A percentile compares a stretch with the other conserved stretches of the same genome.
Conservation (phyloP, 2,329 filamentous ascomycete species). For the Corniculantispora saksenae region DNA sequence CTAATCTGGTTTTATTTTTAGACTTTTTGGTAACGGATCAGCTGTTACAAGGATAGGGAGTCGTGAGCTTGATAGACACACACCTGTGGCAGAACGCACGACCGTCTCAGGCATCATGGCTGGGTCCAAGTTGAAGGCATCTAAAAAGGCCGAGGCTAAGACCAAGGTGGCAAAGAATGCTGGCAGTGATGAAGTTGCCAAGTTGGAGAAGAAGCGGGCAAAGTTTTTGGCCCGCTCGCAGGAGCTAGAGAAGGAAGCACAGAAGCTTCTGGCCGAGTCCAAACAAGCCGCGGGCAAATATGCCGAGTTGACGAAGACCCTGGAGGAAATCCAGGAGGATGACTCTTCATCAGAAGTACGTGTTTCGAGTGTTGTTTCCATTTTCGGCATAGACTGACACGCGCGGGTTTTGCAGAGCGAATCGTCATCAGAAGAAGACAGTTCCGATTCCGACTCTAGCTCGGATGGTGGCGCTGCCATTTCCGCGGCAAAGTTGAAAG, state of each 20-base stretch:
- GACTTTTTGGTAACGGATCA: too few relatives aligned
- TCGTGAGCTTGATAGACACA: not conserved
- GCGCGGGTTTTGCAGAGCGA: not conserved
- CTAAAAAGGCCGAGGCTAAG: constrained; percentile 27
- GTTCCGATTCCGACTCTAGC: constrained; percentile 20
- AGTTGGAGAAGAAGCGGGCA: constrained; percentile 38
- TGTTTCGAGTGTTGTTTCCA: constrained; percentile 4
- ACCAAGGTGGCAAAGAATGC: constrained; percentile 35
- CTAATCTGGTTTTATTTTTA: not conserved
- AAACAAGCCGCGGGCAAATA: constrained; percentile 35
- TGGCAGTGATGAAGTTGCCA: not conserved
- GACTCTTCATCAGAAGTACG: constrained; percentile 23
- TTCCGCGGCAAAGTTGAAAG: constrained; percentile 2
- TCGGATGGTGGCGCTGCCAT: constrained; percentile 27
- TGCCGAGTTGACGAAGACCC: constrained; percentile 25
- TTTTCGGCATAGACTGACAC: not conserved
- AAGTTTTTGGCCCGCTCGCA: constrained; percentile 41
- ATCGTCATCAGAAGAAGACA: not conserved
- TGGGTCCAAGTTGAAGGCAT: not conserved
- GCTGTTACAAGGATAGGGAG: not conserved
- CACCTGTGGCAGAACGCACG: not conserved
- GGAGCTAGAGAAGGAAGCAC: constrained; percentile 42
- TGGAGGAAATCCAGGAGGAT: constrained; percentile 17
- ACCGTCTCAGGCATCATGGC: not conserved
- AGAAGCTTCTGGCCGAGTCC: constrained; percentile 43